Conservation (phyloP, 306 rosid species). For the Purshia tridentata region DNA sequence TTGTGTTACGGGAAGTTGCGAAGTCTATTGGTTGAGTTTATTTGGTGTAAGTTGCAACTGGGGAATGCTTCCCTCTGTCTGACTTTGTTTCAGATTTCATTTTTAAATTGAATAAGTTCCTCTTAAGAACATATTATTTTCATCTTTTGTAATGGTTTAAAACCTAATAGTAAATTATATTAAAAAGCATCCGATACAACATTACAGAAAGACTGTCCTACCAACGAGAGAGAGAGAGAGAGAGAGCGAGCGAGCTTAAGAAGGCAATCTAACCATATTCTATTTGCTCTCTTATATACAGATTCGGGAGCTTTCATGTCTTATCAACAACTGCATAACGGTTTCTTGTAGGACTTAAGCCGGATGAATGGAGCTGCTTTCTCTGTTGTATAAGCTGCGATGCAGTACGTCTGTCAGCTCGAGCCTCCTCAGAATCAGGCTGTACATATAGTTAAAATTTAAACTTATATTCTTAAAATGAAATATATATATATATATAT, state of each 20-base stretch:
- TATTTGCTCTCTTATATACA: not conserved
- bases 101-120: not conserved
- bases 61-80: too few species aligned
- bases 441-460: slow-evolving; percentile 25
- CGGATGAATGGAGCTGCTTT: slow-evolving; percentile 67
- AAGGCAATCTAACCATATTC: not conserved
- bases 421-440: slow-evolving; percentile 54
- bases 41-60: not conserved
- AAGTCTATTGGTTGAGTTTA: not conserved
- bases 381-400: slow-evolving; percentile 64
- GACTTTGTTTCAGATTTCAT: not conserved
- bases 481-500: not conserved
- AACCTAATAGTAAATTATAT: not conserved
- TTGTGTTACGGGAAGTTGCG: slow-evolving; percentile 12
- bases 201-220: not conserved
- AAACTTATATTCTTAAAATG: not conserved
- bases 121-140: not conserved
- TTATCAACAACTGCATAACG: slow-evolving; percentile 38
- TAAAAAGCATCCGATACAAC: not conserved
- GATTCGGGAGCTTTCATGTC: slow-evolving; percentile 20
- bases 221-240: not conserved
- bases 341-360: slow-evolving; percentile 30
- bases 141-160: not conserved
- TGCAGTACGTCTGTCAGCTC: slow-evolving; percentile 57
- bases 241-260: not conserved